Conservation (phyloP, 75 land plant genomes). For the Cryptomeria japonica region DNA sequence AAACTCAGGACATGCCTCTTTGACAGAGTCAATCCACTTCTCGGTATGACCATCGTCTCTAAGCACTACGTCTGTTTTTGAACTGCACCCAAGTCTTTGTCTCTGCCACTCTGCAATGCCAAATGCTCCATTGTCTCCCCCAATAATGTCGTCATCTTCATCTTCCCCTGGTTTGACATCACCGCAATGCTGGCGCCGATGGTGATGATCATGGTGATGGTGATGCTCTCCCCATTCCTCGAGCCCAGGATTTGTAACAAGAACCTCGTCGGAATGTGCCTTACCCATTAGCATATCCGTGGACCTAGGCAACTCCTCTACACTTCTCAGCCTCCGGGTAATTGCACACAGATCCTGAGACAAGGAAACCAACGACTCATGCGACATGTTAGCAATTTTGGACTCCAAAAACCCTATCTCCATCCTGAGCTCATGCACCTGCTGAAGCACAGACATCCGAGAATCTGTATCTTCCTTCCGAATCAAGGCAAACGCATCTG, state of each 20-base stretch:
- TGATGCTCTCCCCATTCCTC: slow-evolving; percentile 44
- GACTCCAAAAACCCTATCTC: slow-evolving; percentile 60
- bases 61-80: slow-evolving; percentile 30
- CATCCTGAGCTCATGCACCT: slow-evolving; percentile 58
- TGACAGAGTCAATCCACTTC: slow-evolving; percentile 43
- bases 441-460: slow-evolving; percentile 50
- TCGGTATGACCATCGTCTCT: slow-evolving; percentile 44
- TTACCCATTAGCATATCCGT: slow-evolving; percentile 33
- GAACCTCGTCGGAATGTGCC: slow-evolving; percentile 36
- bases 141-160: slow-evolving; percentile 28
- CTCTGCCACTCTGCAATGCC: slow-evolving; percentile 49
- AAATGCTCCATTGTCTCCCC: slow-evolving; percentile 57
- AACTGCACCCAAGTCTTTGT: slow-evolving; percentile 32
- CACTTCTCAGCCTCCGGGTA: slow-evolving; percentile 43
- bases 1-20: slow-evolving; percentile 43
- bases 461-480: slow-evolving; percentile 42
- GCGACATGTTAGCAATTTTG: slow-evolving; percentile 43
- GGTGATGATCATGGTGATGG: slow-evolving; percentile 31
- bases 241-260: slow-evolving; percentile 40
- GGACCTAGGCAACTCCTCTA: slow-evolving; percentile 32
- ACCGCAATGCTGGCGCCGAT: slow-evolving; percentile 28
- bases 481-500: slow-evolving; percentile 29
- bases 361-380: slow-evolving; percentile 34
- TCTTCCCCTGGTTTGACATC: slow-evolving; percentile 49
- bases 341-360: slow-evolving; percentile 53